Base-by-base conservation (phyloP, 345 rosid species). In the Lepidium africanum region DNA sequence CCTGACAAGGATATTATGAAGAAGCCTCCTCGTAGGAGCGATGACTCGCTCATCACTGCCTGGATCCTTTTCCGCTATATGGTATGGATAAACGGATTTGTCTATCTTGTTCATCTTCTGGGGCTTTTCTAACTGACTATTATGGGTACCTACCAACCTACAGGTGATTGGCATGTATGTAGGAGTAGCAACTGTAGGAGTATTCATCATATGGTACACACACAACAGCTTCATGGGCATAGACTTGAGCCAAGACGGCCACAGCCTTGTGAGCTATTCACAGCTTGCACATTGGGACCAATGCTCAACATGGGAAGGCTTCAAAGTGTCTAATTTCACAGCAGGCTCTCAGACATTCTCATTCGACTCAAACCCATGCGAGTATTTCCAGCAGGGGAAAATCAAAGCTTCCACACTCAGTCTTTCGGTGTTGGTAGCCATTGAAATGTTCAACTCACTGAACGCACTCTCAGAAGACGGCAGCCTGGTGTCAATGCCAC, bases 61-160 rank as follows among this genome's bases (percentile, higher is more conserved):
- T 94, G 99, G 99, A 94, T 94, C 72, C 82, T 94, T 70, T 81
- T 94, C 85, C 99, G 96, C n/a, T 94, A 94, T 78, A 71, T 94
- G 95, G 97, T 94, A 83, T 13, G 19, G 43, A 17, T 42, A 35
- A 36, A 43, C 32, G 3, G 4, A 25, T 33, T 42, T 13, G 4
- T 58, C 42, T 54, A 25, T 14, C 69, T 47, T 72, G 49, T 35
- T 45, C 21, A 38, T 54, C 27, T 46, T 38, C 10, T 62, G 46
- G n/a, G n/a, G 30, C 7, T 50, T 30, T 33, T 7, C 4, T 45
- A 19, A 39, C 57, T 46, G 4, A 27, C 10, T 45, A 3, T 33
- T 12, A 5, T 50, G 61, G 30, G 46, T 7, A 25, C 14, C 0
- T 73, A 3, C 8, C 33, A 30, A 5, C 2, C 57, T 33, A 52